Evolutionary conservation across 129 eudicot species (phyloP).

Genomic region (Flaveria linearis): DNA sequence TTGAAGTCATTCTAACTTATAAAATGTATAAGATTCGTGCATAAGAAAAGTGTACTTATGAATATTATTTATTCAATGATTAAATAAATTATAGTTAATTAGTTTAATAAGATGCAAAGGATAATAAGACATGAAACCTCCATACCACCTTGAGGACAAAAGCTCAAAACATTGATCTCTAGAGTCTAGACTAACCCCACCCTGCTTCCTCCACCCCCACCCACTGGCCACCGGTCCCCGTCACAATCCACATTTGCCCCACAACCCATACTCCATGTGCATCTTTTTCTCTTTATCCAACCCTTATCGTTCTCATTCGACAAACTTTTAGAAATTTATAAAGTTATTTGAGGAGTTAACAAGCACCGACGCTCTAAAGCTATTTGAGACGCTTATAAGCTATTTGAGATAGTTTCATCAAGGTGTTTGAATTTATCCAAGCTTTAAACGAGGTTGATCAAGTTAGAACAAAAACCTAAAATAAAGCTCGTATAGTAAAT

Average conservation of each 20-base stretch:
- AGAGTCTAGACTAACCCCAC: constrained; percentile 29
- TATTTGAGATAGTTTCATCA: background rate
- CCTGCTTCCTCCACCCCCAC: constrained; percentile 27
- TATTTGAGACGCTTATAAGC: background rate
- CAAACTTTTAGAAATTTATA: background rate
- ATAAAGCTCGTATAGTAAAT: background rate
- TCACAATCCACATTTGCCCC: constrained; percentile 28
- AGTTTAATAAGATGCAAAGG: background rate
- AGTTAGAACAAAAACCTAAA: too few relatives aligned
- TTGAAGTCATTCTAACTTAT: background rate
- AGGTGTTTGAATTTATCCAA: too few relatives aligned
- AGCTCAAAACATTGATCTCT: constrained; percentile 36
- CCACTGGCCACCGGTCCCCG: constrained; percentile 24
- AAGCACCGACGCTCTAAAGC: background rate
- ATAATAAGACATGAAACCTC: background rate
- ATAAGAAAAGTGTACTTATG: background rate
- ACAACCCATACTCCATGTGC: constrained; percentile 37
- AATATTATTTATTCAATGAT: background rate
- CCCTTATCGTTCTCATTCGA: constrained; percentile 4
- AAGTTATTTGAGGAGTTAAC: background rate
- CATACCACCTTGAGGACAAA: constrained; percentile 34
- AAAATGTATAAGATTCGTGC: background rate
- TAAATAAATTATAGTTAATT: background rate
- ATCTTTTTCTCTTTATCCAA: background rate
- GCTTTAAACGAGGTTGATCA: background rate